Evolutionary conservation across 2,329 filamentous ascomycete genomes (phyloP).

Genomic region (Phaeosphaeriaceae sp.): DNA sequence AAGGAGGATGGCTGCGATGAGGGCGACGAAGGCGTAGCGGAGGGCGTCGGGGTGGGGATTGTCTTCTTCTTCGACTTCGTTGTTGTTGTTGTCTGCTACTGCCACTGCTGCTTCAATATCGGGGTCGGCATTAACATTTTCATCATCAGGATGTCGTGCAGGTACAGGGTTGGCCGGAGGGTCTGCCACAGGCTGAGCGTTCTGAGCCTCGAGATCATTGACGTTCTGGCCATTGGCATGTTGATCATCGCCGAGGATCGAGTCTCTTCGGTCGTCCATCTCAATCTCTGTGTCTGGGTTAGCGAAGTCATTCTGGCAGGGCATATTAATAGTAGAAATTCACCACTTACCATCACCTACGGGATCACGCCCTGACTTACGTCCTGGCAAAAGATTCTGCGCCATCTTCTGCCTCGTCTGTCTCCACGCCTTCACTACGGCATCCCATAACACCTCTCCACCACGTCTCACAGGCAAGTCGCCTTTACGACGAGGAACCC

Average conservation of each 20-base stretch:
- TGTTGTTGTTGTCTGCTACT: background rate
- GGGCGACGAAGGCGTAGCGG: constrained; percentile 12
- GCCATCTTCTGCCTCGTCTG: background rate
- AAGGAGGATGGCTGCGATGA: constrained; percentile 8
- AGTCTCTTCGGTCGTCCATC: background rate
- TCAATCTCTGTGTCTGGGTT: background rate
- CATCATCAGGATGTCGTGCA: background rate
- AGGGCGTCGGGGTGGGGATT: background rate
- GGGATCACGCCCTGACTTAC: background rate
- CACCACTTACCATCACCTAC: background rate
- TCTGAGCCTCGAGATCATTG: background rate
- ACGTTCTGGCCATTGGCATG: background rate
- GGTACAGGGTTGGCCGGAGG: background rate
- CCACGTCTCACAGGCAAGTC: background rate
- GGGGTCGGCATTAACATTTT: background rate
- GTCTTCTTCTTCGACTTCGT: background rate
- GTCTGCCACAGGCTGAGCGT: background rate
- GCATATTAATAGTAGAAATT: background rate
- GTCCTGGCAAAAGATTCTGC: background rate
- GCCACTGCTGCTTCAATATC: background rate
- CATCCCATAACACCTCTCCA: constrained; percentile 2
- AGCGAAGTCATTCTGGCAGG: background rate
- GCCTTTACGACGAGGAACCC: background rate
- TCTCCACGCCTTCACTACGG: background rate
- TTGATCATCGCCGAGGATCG: background rate